Evolutionary conservation across 805 yeast species (phyloP).

Genomic region (Pachysolen tannophilus): DNA sequence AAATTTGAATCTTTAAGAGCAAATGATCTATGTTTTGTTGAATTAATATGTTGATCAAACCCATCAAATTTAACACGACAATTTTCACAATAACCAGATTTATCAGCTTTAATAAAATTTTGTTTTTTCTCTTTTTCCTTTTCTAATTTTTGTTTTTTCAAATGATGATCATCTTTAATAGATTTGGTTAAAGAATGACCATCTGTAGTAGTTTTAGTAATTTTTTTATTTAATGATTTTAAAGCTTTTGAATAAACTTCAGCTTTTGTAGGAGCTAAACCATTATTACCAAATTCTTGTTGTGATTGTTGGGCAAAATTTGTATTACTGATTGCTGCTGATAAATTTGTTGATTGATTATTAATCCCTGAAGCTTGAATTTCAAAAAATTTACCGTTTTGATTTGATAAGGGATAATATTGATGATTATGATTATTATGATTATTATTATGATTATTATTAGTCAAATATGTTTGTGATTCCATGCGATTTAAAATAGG

Average conservation of each 20-base stretch:
- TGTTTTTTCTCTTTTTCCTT: conserved; percentile 15
- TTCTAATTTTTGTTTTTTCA: neutral
- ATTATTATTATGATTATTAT: neutral
- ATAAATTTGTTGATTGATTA: conserved; percentile 31
- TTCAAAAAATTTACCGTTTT: conserved; percentile 33
- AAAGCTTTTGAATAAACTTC: conserved; percentile 46
- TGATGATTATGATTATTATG: neutral
- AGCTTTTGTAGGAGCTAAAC: conserved; percentile 53
- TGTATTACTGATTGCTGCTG: too few species aligned
- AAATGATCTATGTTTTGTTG: conserved; percentile 68
- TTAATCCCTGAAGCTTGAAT: conserved; percentile 50
- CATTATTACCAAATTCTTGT: conserved; percentile 32
- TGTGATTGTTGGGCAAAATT: conserved; percentile 3
- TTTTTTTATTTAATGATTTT: conserved; percentile 38
- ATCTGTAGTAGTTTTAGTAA: conserved; percentile 11
- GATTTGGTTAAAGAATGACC: too few species aligned
- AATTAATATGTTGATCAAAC: conserved; percentile 65
- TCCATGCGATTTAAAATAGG: conserved; percentile 26
- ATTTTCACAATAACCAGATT: conserved; percentile 89
- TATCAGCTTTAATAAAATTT: conserved; percentile 14
- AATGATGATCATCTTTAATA: neutral
- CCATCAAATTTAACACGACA: conserved; percentile 79
- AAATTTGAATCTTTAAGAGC: conserved; percentile 70
- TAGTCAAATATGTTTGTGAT: conserved; percentile 15
- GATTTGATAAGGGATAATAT: conserved; percentile 2